A percentile compares a stretch with the other conserved stretches of the same genome.
Evolutionary conservation across 106 monocot species (phyloP).

Genomic region (Narthecium ossifragum): DNA sequence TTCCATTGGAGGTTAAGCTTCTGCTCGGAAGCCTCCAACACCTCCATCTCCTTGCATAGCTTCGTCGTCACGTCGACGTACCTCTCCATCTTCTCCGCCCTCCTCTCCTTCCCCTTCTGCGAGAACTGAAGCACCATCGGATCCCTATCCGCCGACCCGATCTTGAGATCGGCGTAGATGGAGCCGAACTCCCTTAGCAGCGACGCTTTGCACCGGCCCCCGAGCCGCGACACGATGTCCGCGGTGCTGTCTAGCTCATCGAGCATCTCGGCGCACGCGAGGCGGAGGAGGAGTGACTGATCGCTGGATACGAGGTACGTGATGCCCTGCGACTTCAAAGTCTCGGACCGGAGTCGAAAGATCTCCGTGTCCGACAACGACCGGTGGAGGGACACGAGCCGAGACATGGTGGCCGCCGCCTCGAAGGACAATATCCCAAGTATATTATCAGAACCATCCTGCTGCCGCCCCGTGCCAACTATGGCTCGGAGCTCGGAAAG

Average conservation of each 20-base stretch:
- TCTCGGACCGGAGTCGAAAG: constrained; percentile 27
- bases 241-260: constrained; percentile 55
- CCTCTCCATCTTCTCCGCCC: constrained; percentile 60
- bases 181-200: constrained; percentile 25
- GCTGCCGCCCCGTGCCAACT: neutral
- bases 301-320: constrained; percentile 72
- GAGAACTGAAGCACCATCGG: constrained; percentile 9
- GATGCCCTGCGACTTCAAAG: constrained; percentile 65
- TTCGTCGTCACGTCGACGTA: constrained; percentile 13
- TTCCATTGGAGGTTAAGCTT: constrained; percentile 22
- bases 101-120: constrained; percentile 24
- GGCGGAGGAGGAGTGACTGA: constrained; percentile 50
- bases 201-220: constrained; percentile 15
- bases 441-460: neutral
- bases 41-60: constrained; percentile 57
- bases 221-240: constrained; percentile 37
- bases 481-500: neutral
- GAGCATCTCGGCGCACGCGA: constrained; percentile 67
- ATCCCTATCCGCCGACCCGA: constrained; percentile 20
- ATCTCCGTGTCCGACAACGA: constrained; percentile 48
- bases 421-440: constrained; percentile 76
- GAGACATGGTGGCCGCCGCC: constrained; percentile 56
- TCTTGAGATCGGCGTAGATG: constrained; percentile 50
- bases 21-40: constrained; percentile 32
- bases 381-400: constrained; percentile 56